A percentile compares a stretch with the other conserved stretches of the same genome.
Evolutionary conservation across 2,329 filamentous ascomycete genomes (phyloP).

Genomic region (Fusarium sp.): DNA sequence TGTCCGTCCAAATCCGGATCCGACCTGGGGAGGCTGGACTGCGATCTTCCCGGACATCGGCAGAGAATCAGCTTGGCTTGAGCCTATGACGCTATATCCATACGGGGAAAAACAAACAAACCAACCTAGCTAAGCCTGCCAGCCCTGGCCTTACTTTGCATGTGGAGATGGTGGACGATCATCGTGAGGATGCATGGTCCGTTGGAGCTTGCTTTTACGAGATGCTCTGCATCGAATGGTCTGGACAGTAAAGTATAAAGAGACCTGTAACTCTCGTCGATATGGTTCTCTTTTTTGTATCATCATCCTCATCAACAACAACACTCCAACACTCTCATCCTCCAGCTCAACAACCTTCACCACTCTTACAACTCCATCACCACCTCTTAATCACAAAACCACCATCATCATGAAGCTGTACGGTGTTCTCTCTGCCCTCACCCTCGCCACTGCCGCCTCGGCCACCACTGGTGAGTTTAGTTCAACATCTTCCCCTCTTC

Average conservation of each 20-base stretch:
- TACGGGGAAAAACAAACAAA: background rate
- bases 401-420: conserved; percentile 57
- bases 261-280: conserved; percentile 21
- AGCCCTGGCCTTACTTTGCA: conserved; percentile 17
- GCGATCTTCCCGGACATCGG: conserved; percentile 1
- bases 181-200: conserved; percentile 25
- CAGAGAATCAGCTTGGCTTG: background rate
- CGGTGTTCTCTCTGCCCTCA: conserved; percentile 52
- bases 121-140: conserved; percentile 9
- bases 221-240: background rate
- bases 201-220: conserved; percentile 24
- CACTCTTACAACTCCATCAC: conserved; percentile 12
- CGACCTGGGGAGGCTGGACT: background rate
- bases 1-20: background rate
- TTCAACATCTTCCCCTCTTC: too few relatives aligned
- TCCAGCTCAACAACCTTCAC: conserved; percentile 14
- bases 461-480: conserved; percentile 50
- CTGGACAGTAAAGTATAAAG: conserved; percentile 34
- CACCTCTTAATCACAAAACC: conserved; percentile 15
- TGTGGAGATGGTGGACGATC: conserved; percentile 33
- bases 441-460: conserved; percentile 50
- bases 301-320: conserved; percentile 27
- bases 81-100: conserved; percentile 25
- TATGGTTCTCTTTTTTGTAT: conserved; percentile 9
- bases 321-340: conserved; percentile 8